phyloP scores from a whole-genome alignment of 768 basidiomycete species.

The Cubamyces lactineus region DNA sequence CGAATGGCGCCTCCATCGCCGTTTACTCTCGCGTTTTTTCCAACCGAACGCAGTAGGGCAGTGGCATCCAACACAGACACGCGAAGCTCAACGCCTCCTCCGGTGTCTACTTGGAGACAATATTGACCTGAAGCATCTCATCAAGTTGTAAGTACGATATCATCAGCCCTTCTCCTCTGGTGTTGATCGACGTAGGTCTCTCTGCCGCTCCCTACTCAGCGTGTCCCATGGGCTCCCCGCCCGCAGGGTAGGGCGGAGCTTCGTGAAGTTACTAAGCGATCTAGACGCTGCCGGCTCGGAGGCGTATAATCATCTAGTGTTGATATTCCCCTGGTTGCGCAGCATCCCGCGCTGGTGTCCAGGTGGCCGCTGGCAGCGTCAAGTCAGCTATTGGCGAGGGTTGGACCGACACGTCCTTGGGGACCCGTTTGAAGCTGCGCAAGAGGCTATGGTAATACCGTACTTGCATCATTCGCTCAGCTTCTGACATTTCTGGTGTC shows the following conservation, averaged over 20 bases:
- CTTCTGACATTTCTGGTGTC: slow-evolving; percentile 56
- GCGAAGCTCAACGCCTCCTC: not conserved
- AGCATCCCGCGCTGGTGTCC: slow-evolving; percentile 66
- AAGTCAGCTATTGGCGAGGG: slow-evolving; percentile 59
- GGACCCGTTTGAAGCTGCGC: slow-evolving; percentile 57
- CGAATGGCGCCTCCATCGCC: slow-evolving; percentile 11
- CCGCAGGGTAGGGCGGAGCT: too few relatives aligned
- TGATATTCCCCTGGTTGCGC: too few relatives aligned
- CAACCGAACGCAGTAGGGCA: not conserved
- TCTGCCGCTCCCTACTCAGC: not conserved
- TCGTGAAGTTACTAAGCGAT: too few relatives aligned
- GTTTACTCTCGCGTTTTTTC: slow-evolving; percentile 2
- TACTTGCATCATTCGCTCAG: not conserved
- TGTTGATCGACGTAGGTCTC: not conserved
- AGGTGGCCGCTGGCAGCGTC: slow-evolving; percentile 61
- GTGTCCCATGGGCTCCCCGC: not conserved
- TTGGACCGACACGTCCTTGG: slow-evolving; percentile 63
- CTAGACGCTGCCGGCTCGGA: too few relatives aligned
- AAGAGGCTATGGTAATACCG: slow-evolving; percentile 51
- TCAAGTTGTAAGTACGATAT: not conserved
- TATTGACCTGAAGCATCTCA: not conserved
- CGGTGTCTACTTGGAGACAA: not conserved
- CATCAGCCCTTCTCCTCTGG: not conserved
- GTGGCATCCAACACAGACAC: not conserved
- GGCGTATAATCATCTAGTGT: too few relatives aligned